These are phyloP conservation scores for Hyaloscypha bicolor DNA, from an alignment of 495 filamentous ascomycete species.

Conservation along the genomic window DNA sequence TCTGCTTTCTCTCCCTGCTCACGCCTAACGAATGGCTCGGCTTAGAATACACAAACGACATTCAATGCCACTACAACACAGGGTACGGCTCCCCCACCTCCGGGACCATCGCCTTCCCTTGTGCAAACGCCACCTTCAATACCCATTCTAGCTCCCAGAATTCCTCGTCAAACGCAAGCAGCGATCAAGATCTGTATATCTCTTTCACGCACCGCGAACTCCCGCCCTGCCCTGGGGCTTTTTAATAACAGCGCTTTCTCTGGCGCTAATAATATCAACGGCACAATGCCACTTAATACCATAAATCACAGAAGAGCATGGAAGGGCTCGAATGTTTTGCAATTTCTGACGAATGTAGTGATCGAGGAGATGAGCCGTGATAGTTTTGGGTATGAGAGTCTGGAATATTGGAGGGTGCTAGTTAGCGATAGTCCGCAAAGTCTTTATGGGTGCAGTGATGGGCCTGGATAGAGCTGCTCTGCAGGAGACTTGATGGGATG, in stretches of 20 bases:
- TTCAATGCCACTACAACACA: constrained; percentile 51
- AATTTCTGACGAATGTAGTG: too few species aligned
- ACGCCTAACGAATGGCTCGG: constrained; percentile 50
- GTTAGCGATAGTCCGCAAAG: too few species aligned
- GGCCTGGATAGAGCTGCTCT: too few species aligned
- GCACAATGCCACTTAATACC: constrained; percentile 48
- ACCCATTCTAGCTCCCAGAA: constrained; percentile 5
- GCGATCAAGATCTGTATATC: constrained; percentile 46
- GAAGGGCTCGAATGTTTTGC: too few species aligned
- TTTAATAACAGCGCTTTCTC: constrained; percentile 51
- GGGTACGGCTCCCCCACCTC: constrained; percentile 47
- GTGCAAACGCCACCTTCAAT: constrained; percentile 31
- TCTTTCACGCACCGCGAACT: constrained; percentile 55
- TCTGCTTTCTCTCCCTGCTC: constrained; percentile 48
- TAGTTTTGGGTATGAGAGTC: too few species aligned
- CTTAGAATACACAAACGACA: constrained; percentile 50
- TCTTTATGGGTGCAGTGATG: too few species aligned
- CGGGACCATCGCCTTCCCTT: constrained; percentile 48
- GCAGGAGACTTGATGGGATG: too few species aligned
- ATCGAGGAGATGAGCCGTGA: too few species aligned
- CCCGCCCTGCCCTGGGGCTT: constrained; percentile 49
- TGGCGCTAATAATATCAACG: constrained; percentile 45
- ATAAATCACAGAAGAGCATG: constrained; percentile 45
- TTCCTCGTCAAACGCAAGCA: constrained; percentile 18
- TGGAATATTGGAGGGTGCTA: too few species aligned